Base-by-base conservation (phyloP, 768 basidiomycete genomes). In the Auriculariales sp. region DNA sequence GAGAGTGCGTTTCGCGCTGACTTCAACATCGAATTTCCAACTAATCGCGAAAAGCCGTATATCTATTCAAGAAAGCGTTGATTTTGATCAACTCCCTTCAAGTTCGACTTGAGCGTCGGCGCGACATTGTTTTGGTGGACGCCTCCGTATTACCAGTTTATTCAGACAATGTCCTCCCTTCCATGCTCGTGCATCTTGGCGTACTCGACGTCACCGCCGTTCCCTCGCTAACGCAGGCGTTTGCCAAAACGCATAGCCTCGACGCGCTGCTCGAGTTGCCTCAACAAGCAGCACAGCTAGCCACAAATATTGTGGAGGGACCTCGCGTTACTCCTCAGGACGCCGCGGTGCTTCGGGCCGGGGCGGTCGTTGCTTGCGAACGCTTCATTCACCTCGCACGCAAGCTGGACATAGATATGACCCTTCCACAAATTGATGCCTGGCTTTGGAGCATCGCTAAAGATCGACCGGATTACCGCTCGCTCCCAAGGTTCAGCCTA, bases 61-160 rank as follows among this genome's bases (percentile, higher is more conserved):
- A 88, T 64, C 78, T 86, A 59, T 88, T 90, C 73, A 91, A 90
- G 64, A 94, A 92, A 59, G 88, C 84, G 2, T 68, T 94, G 28
- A 88, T 89, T 63, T 73, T 92, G 47, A 68, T 90, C 47, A 77
- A 86, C 54, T 79, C 78, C 24, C 64, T 92, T 47, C 65, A 63
- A 24, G 61, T 81, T 36, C 79, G 85, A 39, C 91, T 91, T 66
- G 73, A 5, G 59, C 67, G 36, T 64, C 71, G 10, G 68, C 74
- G 3, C 62, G 72, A 17, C 19, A 19, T 87, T 57, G 77, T 78
- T 25, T 62, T 85, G 14, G 83, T 81, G 36, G 68, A 70, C 46
- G 82, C 79, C 3, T 62, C 63, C 24, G 65, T 67, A 49, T 63
- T 79, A 39, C 85, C 86, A 7, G 67, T 82, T 34, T 89, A 87